Evolutionary conservation across 108 stramenopile species (phyloP), one percentile per base, ranked within the genome.

Genomic region (Cyclotella baltica): DNA sequence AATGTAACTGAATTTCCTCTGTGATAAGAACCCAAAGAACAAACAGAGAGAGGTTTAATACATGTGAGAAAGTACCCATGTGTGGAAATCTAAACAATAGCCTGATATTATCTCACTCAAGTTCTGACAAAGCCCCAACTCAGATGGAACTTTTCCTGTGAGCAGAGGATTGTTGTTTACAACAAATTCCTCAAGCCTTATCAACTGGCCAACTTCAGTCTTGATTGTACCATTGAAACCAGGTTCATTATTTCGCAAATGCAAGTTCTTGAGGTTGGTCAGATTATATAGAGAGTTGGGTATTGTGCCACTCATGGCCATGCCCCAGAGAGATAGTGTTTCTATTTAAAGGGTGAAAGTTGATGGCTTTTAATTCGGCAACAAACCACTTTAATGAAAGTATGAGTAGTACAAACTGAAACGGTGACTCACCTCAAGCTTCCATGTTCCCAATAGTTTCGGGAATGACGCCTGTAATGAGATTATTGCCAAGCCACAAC

Each of bases 221-320:
- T 20, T 52, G 51, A 52, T 52, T n/a, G 51, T 4, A 16, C 51
- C 51, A 20, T 52, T 11, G 10, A 20, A 52, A 4, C 51, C 51
- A 20, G 51, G 51, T 4, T 52, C n/a, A 22, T 52, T 52, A 20
- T 52, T 52, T 52, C n/a, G 51, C 10, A 52, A 52, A 19, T 52
- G 10, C 10, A 52, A 20, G n/a, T 4, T 4, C 20, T 52, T 52
- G 15, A 52, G 51, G 4, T 20, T 16, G 4, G 10, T 52, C 20
- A 52, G n/a, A 52, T 52, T 52, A 19, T 52, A 52, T 19, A 52
- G 51, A 52, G 51, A 52, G n/a, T 16, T 20, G 15, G n/a, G 51
- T 52, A 52, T 52, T 11, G 51, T 52, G 15, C 51, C 51, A 52
- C 51, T 52, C n/a, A 52, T 52, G 20, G 19, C n/a, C 51, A 52